Evolutionary conservation across 129 eudicot genomes (phyloP).

Genomic region (Flaveria trinervia): DNA sequence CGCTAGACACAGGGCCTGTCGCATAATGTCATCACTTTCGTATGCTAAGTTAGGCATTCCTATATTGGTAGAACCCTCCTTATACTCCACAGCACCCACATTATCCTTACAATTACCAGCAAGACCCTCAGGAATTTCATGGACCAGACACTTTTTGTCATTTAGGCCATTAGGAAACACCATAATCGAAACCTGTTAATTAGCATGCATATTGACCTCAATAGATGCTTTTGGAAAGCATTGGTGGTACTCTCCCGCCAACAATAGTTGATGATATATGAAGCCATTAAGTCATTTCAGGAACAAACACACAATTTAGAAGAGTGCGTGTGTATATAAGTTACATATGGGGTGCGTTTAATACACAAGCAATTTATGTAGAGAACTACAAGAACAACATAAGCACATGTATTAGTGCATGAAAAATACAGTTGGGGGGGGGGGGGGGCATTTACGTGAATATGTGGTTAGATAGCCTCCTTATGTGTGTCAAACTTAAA

Average conservation of each 20-base stretch:
- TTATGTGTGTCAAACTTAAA: background rate
- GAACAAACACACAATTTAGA: constrained; percentile 4
- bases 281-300: constrained; percentile 20
- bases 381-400: background rate
- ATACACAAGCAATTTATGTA: background rate
- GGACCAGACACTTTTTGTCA: constrained; percentile 10
- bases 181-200: background rate
- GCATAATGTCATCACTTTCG: background rate
- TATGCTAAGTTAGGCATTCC: background rate
- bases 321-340: background rate
- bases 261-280: background rate
- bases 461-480: background rate
- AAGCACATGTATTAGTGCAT: background rate
- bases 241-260: background rate
- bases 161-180: constrained; percentile 22
- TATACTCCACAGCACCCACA: background rate
- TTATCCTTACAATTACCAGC: constrained; percentile 16
- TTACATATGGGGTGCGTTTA: background rate
- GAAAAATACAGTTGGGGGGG: background rate
- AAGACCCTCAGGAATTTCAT: constrained; percentile 2
- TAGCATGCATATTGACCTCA: background rate
- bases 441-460: background rate
- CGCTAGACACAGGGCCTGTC: background rate
- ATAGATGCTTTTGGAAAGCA: constrained; percentile 26
- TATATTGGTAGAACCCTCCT: too few species aligned